phyloP scores from a whole-genome alignment of 208 protist species.

The Leishmania gerbilli region DNA sequence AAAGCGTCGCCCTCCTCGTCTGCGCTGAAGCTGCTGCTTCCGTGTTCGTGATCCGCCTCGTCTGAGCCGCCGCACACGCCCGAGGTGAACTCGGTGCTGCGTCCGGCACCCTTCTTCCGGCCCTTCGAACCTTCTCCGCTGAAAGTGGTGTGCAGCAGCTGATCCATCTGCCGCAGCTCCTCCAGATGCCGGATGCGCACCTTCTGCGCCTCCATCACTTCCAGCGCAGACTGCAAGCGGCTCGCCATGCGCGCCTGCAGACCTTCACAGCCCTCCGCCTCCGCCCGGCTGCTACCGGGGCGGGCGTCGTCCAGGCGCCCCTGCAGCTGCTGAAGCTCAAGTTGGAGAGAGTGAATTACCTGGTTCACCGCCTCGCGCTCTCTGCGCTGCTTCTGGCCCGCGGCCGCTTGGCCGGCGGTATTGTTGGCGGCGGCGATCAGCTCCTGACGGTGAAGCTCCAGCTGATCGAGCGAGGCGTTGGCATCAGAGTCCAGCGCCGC shows the following conservation, averaged over 20 bases:
- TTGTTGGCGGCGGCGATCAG: neutral
- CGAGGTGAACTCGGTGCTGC: neutral
- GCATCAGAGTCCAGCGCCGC: conserved; percentile 40
- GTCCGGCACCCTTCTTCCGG: neutral
- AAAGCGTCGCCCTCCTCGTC: neutral
- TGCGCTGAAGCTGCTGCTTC: neutral
- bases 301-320: conserved; percentile 10
- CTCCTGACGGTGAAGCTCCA: neutral
- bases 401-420: neutral
- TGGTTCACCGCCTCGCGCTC: conserved; percentile 41
- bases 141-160: conserved; percentile 24
- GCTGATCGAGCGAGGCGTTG: conserved; percentile 2
- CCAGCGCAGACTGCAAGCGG: conserved; percentile 43
- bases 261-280: neutral
- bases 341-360: conserved; percentile 40
- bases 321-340: conserved; percentile 30
- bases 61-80: neutral
- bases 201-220: conserved; percentile 48
- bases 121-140: neutral
- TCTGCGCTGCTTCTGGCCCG: conserved; percentile 17
- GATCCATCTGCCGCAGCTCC: conserved; percentile 49
- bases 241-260: conserved; percentile 18
- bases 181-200: conserved; percentile 57
- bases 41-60: neutral
- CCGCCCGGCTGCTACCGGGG: neutral